Evolutionary conservation across 129 eudicot species (phyloP), one percentile per base, ranked within the genome.

Genomic region (Artemisia tridentata): DNA sequence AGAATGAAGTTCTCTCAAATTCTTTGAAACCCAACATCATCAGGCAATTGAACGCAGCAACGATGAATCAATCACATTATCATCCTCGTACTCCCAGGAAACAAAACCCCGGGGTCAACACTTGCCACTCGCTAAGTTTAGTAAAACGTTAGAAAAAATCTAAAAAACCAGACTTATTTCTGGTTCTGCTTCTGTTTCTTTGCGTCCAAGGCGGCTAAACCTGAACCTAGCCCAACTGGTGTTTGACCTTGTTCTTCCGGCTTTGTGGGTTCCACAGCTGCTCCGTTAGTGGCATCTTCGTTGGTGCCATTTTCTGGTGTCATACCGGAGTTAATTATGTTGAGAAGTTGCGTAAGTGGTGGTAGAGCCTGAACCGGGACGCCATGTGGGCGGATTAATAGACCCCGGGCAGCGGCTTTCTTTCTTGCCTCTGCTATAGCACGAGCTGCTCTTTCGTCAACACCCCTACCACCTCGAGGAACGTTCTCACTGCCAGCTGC

Each of bases 351-450:
- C 16, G 85, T 80, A 2, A 85, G 80, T 34, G 96, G 95, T 20
- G 96, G 89, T 27, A 78, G 3, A 29, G 96, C 86, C 61, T 83
- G 92, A 15, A 74, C 87, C 1, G 96, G 96, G 53, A 82, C 83
- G 14, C 89, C 95, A 15, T 83, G 88, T 52, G 89, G 89, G 14
- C 95, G 90, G 59, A 83, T 71, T 54, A 80, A 16, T 2, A 87
- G 84, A 4, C 92, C 96, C 69, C 85, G 82, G 38, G 98, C 98
- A 10, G 96, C 98, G 5, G 98, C 98, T 77, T 89, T 89, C 77
- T 92, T 89, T 67, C 92, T 81, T 8, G 73, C 88, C 41, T 86
- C 98, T 0, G 89, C 95, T 27, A 89, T 88, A 12, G 96, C 98
- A 52, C 91, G 90, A 4, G 89, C 96, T 0, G 90, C 90, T 80